A percentile compares a stretch with the other conserved stretches of the same genome.
These are phyloP conservation scores for Pulveroboletus sp. DNA, from an alignment of 768 basidiomycete genomes.

Conservation along the genomic window DNA sequence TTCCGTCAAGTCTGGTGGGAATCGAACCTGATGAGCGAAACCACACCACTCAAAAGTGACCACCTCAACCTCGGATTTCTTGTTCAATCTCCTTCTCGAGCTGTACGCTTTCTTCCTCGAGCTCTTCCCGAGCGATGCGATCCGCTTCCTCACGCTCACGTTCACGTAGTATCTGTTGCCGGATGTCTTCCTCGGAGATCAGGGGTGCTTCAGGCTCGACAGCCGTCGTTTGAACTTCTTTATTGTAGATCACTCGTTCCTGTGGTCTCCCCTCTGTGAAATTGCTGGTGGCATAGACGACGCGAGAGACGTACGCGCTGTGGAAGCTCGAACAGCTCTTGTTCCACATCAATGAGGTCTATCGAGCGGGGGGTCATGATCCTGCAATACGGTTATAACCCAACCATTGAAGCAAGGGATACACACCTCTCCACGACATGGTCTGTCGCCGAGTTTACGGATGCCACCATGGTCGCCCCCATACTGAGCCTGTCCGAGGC, in stretches of 20 bases:
- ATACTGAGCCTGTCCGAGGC: conserved; percentile 47
- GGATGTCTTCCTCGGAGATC: conserved; percentile 68
- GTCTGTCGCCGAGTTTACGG: conserved; percentile 58
- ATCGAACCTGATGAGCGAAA: conserved; percentile 3
- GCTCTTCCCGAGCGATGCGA: conserved; percentile 65
- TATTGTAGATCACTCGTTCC: conserved; percentile 83
- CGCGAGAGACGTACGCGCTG: conserved; percentile 56
- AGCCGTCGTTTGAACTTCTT: conserved; percentile 77
- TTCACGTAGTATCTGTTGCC: conserved; percentile 61
- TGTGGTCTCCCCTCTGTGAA: conserved; percentile 23
- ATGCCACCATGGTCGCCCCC: conserved; percentile 45
- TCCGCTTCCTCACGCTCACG: conserved; percentile 73
- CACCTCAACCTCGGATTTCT: conserved; percentile 69
- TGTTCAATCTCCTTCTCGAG: conserved; percentile 85
- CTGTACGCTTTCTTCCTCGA: conserved; percentile 80
- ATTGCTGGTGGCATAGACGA: neutral
- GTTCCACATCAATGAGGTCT: conserved; percentile 84
- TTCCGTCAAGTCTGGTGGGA: conserved; percentile 69
- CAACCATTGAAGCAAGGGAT: neutral
- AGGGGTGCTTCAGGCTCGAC: conserved; percentile 52
- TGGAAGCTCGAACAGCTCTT: conserved; percentile 88
- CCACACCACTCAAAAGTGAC: neutral
- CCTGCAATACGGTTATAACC: conserved; percentile 34
- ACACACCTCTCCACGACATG: conserved; percentile 68
- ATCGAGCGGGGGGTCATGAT: conserved; percentile 61